Conservation (phyloP, 2,329 filamentous ascomycete genomes). For the Shiraia bambusicola region DNA sequence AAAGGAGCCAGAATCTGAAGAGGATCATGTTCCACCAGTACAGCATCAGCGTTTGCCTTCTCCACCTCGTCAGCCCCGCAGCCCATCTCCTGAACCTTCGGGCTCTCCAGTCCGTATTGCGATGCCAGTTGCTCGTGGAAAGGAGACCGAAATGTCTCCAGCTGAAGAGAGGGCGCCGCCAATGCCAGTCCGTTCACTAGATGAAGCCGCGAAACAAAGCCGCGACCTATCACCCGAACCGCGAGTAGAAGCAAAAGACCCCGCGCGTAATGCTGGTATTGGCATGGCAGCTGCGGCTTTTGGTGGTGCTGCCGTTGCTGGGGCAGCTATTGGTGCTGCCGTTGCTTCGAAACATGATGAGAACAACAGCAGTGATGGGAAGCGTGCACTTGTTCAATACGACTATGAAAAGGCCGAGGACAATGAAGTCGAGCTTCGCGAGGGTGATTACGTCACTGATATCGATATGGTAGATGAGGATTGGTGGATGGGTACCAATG, state of each 20-base stretch:
- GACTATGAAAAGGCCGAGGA: constrained; percentile 98
- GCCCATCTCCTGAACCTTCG: constrained; percentile 55
- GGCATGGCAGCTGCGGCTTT: constrained; percentile 49
- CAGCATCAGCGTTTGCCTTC: constrained; percentile 52
- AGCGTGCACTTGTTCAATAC: constrained; percentile 79
- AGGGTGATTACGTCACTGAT: constrained; percentile 84
- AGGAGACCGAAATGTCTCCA: constrained; percentile 54
- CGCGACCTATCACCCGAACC: constrained; percentile 67
- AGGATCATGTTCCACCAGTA: constrained; percentile 55
- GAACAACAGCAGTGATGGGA: constrained; percentile 53
- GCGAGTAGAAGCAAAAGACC: constrained; percentile 57
- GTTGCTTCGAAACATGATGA: constrained; percentile 42
- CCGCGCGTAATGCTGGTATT: constrained; percentile 56
- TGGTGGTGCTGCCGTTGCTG: constrained; percentile 46
- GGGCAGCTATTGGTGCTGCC: constrained; percentile 45
- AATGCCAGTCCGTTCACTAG: constrained; percentile 65
- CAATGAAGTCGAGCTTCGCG: constrained; percentile 88
- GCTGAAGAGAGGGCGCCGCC: constrained; percentile 54
- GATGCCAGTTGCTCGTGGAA: constrained; percentile 73
- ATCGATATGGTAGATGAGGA: constrained; percentile 98
- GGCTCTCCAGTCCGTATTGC: constrained; percentile 81
- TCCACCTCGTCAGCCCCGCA: constrained; percentile 44
- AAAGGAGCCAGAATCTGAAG: constrained; percentile 45
- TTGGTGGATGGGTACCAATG: constrained; percentile 97
- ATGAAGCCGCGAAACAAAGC: constrained; percentile 63